Evolutionary conservation across 2,329 filamentous ascomycete species (phyloP), one percentile per base, ranked within the genome.

Genomic region (Diaporthe capsici): DNA sequence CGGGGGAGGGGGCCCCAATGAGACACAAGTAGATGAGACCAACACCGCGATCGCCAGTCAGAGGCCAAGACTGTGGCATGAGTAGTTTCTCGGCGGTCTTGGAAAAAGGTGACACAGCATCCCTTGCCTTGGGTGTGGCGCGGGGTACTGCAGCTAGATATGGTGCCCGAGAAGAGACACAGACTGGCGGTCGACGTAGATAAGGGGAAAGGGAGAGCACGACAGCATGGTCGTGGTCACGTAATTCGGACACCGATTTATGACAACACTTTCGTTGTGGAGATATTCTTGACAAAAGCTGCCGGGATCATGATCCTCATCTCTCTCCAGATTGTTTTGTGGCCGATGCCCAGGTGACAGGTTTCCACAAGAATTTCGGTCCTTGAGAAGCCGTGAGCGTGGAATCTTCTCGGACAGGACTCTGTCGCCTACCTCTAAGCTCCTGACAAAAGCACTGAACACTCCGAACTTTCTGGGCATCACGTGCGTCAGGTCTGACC

Each of bases 101-200:
- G 65, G 65, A 68, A 68, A 68, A 13, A 28, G 49, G 22, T 68
- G 47, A 37, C 28, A 53, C 47, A 20, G n/a, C 47, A 39, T 25
- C 47, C 31, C 47, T 68, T 25, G 65, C 47, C 31, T 53, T n/a
- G 22, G 15, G 8, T 53, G 39, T 4, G 47, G 65, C 65, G 65
- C 65, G 65, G 63, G 65, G 65, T 68, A 39, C 47, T 68, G 49
- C 31, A 15, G 65, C 37, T 25, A 68, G 44, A 68, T 51, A 53
- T 68, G 63, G 47, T 39, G 12, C 10, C 63, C 63, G 47, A 68
- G 44, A 5, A 68, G 47, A 53, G 31, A 13, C 31, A 68, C 13
- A 39, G 63, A 28, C 65, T 39, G 65, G 47, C 47, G 65, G 31
- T 68, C 12, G 22, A 51, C 20, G 15, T 17, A 51, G 22, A 37